Evolutionary conservation across 2,329 filamentous ascomycete species (phyloP).

Genomic region (Clonostachys rosea): DNA sequence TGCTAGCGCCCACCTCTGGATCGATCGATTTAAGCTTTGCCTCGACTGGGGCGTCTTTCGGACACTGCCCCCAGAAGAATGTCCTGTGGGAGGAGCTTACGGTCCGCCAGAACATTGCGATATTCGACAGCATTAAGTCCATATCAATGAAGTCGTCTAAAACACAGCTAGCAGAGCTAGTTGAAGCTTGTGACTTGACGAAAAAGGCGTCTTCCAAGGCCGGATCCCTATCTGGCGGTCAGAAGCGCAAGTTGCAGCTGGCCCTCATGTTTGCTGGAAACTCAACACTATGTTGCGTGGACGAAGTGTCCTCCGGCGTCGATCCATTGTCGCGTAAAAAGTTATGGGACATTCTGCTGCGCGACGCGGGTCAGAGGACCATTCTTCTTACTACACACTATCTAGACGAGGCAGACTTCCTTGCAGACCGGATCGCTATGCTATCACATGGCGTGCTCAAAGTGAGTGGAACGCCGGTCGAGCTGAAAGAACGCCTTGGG

Average conservation of each 20-base stretch:
- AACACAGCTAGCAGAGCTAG: constrained; percentile 41
- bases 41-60: constrained; percentile 36
- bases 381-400: constrained; percentile 69
- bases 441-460: constrained; percentile 59
- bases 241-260: constrained; percentile 66
- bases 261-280: constrained; percentile 69
- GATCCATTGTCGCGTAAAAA: constrained; percentile 63
- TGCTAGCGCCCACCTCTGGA: constrained; percentile 56
- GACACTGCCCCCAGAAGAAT: constrained; percentile 61
- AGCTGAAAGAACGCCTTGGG: constrained; percentile 58
- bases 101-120: constrained; percentile 57
- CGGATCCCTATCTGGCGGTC: constrained; percentile 59
- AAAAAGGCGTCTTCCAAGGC: constrained; percentile 51
- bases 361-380: constrained; percentile 55
- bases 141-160: neutral
- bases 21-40: constrained; percentile 46
- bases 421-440: constrained; percentile 64
- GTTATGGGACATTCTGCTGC: constrained; percentile 66
- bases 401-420: constrained; percentile 64
- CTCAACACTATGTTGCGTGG: constrained; percentile 61
- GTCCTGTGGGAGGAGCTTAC: constrained; percentile 64
- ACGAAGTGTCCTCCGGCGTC: constrained; percentile 65
- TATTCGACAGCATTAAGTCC: constrained; percentile 38
- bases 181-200: constrained; percentile 54
- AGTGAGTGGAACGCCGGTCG: constrained; percentile 57